Base-by-base conservation (phyloP, 108 stramenopile genomes). In the Aurantiochytrium sp. region DNA sequence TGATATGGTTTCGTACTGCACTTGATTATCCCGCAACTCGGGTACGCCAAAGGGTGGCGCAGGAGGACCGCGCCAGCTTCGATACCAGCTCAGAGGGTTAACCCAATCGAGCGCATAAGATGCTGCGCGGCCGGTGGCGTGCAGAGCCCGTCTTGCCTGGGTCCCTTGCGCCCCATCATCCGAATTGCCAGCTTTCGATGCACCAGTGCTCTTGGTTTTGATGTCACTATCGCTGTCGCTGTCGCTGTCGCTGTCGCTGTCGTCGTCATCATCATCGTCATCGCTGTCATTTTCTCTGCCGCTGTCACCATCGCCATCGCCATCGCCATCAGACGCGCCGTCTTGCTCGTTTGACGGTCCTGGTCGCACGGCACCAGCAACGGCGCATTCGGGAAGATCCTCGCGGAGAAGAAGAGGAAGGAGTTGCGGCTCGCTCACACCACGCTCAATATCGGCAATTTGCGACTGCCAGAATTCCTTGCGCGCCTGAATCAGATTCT, bases 381-480 rank as follows among this genome's bases (percentile, higher is more conserved):
- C 64, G 0, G 18, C 25, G 42, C 35, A 28, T 23, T 69, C 64
- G 25, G 64, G 64, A 12, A 69, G 42, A 4, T 83, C 76, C 18
- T 83, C 76, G n/a, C 51, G n/a, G 43, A 83, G 28, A 12, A 83
- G 76, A 16, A 83, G 76, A 6, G 76, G 76, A 12, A 83, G 51
- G 14, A 83, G 51, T 23, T 83, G 76, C 51, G 76, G 76, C 76
- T 83, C 76, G 51, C 76, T 83, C n/a, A 83, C 76, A 23, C 76
- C 76, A 35, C 76, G 76, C 51, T 83, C 76, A 23, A 83, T 47
- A 23, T 83, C 76, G 25, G 76, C 76, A 53, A 83, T 83, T 23
- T 83, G 76, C 4, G 76, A 83, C 51, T 83, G 76, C 76, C 76
- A 83, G 28, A 83, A 83, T 53, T 83, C 76, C 23, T 83, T 83